Percentiles rank a stretch among this genome's conserved stretches.
phyloP scores from a whole-genome alignment of 495 filamentous ascomycete genomes.

The Gamarada debralockiae region DNA sequence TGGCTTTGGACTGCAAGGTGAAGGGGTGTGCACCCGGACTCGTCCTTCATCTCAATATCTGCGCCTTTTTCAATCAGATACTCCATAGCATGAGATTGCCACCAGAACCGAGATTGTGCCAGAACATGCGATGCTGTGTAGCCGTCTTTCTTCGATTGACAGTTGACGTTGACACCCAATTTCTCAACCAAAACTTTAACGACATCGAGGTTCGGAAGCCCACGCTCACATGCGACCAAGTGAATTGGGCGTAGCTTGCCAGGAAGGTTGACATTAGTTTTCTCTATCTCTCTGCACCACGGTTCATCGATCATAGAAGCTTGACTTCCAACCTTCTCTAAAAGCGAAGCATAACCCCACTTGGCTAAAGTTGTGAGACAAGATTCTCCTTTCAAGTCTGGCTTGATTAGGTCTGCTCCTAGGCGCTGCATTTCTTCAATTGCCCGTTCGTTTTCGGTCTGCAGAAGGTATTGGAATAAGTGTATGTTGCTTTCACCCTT shows the following conservation, averaged over 20 bases:
- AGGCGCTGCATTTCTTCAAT: too few relatives aligned
- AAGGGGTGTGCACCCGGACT: conserved; percentile 36
- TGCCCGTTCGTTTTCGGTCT: too few relatives aligned
- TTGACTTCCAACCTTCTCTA: not conserved
- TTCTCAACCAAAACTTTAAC: conserved; percentile 38
- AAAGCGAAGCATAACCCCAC: not conserved
- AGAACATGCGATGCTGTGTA: conserved; percentile 33
- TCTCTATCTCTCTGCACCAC: not conserved
- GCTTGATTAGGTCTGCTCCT: too few relatives aligned
- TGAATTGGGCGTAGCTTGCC: not conserved
- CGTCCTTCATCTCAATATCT: conserved; percentile 32
- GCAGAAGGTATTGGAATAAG: too few relatives aligned
- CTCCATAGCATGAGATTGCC: conserved; percentile 39
- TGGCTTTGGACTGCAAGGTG: conserved; percentile 28
- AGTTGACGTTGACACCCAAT: conserved; percentile 33
- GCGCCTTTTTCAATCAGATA: conserved; percentile 41
- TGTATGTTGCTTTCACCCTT: too few relatives aligned
- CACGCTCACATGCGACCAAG: conserved; percentile 15
- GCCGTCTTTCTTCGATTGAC: not conserved
- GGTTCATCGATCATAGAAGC: not conserved
- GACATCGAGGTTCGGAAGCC: conserved; percentile 38
- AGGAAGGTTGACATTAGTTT: not conserved
- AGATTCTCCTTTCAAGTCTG: not conserved
- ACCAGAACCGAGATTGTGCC: conserved; percentile 36
- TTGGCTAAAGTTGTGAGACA: not conserved